Evolutionary conservation across 106 monocot species (phyloP), one percentile per base, ranked within the genome.

Genomic region (Platanthera guangdongensis): DNA sequence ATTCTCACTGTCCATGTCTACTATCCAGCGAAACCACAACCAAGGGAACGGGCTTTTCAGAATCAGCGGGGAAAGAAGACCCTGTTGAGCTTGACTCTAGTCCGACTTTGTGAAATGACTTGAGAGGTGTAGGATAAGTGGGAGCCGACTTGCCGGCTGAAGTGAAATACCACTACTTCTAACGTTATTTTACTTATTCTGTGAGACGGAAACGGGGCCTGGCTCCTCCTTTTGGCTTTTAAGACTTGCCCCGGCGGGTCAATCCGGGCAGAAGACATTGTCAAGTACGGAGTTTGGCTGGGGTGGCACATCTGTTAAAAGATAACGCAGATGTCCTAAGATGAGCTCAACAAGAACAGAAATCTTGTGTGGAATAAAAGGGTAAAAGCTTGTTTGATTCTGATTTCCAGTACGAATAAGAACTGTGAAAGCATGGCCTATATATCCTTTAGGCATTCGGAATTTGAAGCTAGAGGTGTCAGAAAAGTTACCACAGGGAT

Each of bases 351-450:
- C 55, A 80, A 91, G 84, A 88, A 91, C 84, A 88, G 78, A 91
- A 91, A 91, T 88, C 91, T 91, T 86, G 84, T 88, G 84, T 84
- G 84, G 82, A 91, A 85, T 86, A 91, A 91, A 91, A 86, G 84
- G 88, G 91, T 84, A 91, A 91, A 91, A 86, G 81, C 91, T 92
- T 86, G 78, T 89, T 88, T 88, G 86, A 87, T 93, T 93, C 83
- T 92, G 78, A 88, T 89, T 89, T 87, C 78, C 83, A 89, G 83
- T 90, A 85, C 78, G 87, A 89, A 89, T 89, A 86, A n/a, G n/a
- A 52, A 52, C 52, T 1, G 52, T 52, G 52, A 52, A 52, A 52
- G 52, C 0, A 1, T 52, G 52, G 52, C 52, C 52, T 0, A 52
- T 52, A 0, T 0, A 52, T 52, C 52, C 52, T 52, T 52, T 52